Evolutionary conservation across 176 grass and related monocot species (phyloP).

Genomic region (Zoysia pacifica): DNA sequence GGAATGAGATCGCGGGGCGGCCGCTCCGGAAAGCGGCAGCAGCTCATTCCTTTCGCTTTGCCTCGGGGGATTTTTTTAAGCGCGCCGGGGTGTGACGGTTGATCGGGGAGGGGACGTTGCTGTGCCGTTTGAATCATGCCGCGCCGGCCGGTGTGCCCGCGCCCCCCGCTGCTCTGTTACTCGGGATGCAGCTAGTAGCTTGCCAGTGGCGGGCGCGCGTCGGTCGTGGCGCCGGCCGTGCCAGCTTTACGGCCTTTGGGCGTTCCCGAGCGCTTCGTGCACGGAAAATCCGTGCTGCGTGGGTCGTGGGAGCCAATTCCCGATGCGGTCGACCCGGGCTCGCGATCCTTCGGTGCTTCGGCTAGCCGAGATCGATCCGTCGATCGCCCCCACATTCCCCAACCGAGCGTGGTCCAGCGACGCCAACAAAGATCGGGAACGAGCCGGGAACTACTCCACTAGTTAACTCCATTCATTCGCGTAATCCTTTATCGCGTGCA

Average conservation of each 20-base stretch:
- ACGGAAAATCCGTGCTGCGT: conserved; percentile 87
- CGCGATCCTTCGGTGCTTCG: conserved; percentile 46
- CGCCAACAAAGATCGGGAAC: too few relatives aligned
- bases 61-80: conserved; percentile 26
- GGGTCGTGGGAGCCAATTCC: conserved; percentile 56
- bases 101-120: not conserved
- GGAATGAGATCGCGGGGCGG: conserved; percentile 57
- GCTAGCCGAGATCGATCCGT: conserved; percentile 4
- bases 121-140: not conserved
- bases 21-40: conserved; percentile 80
- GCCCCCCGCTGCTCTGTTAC: not conserved
- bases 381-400: too few relatives aligned
- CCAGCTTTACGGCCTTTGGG: conserved; percentile 63
- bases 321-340: conserved; percentile 11
- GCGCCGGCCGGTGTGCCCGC: too few relatives aligned
- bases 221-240: conserved; percentile 49
- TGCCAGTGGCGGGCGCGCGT: conserved; percentile 10
- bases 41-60: conserved; percentile 71
- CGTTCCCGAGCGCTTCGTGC: conserved; percentile 68
- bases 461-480: not conserved
- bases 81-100: not conserved
- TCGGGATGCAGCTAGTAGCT: not conserved
- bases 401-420: conserved; percentile 28
- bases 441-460: not conserved
- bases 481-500: conserved; percentile 45